phyloP scores from a whole-genome alignment of 1,284 basidiomycete species.

The Moesziomyces sp. region DNA sequence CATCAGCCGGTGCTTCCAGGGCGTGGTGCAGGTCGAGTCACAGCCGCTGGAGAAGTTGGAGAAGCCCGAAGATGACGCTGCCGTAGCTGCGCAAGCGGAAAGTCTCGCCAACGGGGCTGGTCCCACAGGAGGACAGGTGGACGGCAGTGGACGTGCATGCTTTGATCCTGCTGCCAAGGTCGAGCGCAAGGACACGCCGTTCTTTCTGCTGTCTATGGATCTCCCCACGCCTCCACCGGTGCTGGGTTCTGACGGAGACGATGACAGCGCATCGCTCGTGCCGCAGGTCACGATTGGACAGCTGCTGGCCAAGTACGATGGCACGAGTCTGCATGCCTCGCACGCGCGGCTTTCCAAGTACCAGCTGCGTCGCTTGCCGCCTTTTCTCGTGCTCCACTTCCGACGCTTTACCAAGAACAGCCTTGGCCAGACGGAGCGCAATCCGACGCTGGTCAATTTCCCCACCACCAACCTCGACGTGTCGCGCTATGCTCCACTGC shows the following conservation, averaged over 20 bases:
- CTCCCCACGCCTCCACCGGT: constrained; percentile 88
- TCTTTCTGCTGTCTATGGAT: constrained; percentile 93
- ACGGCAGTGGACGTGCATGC: constrained; percentile 49
- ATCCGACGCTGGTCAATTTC: constrained; percentile 98
- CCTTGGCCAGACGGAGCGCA: constrained; percentile 93
- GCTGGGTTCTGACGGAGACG: constrained; percentile 91
- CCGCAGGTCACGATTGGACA: constrained; percentile 93
- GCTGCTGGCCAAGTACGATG: constrained; percentile 96
- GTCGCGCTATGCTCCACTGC: constrained; percentile 15
- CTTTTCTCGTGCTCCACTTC: constrained; percentile 92
- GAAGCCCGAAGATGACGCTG: constrained; percentile 2
- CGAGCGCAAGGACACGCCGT: constrained; percentile 85
- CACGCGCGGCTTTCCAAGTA: constrained; percentile 73
- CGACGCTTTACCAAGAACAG: constrained; percentile 98
- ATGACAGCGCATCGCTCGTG: constrained; percentile 76
- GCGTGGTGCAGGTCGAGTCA: constrained; percentile 89
- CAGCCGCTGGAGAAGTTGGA: constrained; percentile 70
- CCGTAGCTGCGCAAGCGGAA: constrained; percentile 13
- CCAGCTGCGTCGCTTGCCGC: constrained; percentile 87
- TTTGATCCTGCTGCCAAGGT: constrained; percentile 73
- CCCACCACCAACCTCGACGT: constrained; percentile 81
- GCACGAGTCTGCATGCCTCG: constrained; percentile 68
- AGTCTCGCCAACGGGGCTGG: background rate
- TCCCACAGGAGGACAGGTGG: constrained; percentile 48
- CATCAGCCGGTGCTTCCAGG: constrained; percentile 93